These are phyloP conservation scores for Murraya paniculata DNA, from an alignment of 345 rosid genomes.

Conservation along the genomic window DNA sequence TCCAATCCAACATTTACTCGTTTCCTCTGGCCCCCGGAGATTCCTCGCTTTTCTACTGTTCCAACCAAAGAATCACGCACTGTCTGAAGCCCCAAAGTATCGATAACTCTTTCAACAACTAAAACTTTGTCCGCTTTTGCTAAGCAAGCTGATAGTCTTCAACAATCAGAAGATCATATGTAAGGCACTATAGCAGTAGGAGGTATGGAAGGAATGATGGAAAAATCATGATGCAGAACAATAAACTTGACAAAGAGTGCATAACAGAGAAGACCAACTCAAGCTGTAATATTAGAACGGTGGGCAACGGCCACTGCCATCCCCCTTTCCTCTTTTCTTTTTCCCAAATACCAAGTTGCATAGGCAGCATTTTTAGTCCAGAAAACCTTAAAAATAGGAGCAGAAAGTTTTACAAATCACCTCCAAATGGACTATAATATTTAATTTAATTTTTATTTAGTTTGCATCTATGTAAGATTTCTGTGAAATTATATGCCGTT, in stretches of 20 bases:
- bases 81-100: slow-evolving; percentile 77
- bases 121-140: slow-evolving; percentile 76
- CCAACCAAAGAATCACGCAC: slow-evolving; percentile 88
- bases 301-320: not conserved
- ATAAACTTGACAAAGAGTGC: not conserved
- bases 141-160: slow-evolving; percentile 65
- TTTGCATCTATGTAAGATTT: not conserved
- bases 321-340: not conserved
- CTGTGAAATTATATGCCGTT: not conserved
- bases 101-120: slow-evolving; percentile 87
- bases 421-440: not conserved
- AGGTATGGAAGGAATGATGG: slow-evolving; percentile 2
- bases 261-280: slow-evolving; percentile 2
- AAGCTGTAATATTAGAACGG: not conserved
- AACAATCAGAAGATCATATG: slow-evolving; percentile 6
- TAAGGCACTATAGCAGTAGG: slow-evolving; percentile 1
- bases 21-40: slow-evolving; percentile 97
- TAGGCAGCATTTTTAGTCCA: not conserved
- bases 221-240: not conserved
- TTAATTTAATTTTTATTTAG: not conserved
- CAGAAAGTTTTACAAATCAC: not conserved
- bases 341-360: not conserved
- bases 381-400: not conserved
- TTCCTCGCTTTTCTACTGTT: slow-evolving; percentile 89
- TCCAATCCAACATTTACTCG: slow-evolving; percentile 94